Conservation (phyloP, 805 yeast genomes). For the Wickerhamomyces xylosicus region DNA sequence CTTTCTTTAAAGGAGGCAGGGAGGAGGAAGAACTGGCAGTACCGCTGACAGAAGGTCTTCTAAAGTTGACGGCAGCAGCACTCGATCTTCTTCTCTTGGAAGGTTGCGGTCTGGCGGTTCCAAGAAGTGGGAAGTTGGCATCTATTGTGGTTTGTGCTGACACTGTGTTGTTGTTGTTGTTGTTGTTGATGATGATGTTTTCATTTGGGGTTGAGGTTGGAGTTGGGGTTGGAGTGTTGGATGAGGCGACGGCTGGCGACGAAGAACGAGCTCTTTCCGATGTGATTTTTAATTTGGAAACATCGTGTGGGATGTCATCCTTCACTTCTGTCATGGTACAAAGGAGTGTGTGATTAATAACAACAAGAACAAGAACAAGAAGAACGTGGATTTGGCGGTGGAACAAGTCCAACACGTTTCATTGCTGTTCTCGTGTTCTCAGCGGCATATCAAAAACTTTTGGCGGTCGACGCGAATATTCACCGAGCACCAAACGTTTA, state of each 20-base stretch:
- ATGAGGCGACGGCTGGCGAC: neutral
- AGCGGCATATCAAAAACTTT: no score
- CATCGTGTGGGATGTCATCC: constrained; percentile 1
- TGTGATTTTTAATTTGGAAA: neutral
- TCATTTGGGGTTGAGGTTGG: no score
- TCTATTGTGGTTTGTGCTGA: neutral
- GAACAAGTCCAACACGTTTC: no score
- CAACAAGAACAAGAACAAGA: no score
- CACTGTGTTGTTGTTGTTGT: neutral
- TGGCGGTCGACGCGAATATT: no score
- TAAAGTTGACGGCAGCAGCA: constrained; percentile 6
- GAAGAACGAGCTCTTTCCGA: neutral
- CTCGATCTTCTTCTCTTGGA: constrained; percentile 19
- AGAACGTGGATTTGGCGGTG: no score
- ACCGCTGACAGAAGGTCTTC: constrained; percentile 1
- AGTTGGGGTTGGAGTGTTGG: no score
- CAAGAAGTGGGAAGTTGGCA: neutral
- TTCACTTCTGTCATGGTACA: neutral
- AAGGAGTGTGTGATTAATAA: no score
- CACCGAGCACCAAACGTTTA: no score
- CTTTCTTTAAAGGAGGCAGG: constrained; percentile 5
- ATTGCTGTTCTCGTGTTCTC: no score
- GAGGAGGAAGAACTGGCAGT: constrained; percentile 2
- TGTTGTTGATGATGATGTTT: neutral
- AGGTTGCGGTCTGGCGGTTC: neutral